Conservation (phyloP, 1,284 basidiomycete genomes). For the Naganishia cerealis region DNA sequence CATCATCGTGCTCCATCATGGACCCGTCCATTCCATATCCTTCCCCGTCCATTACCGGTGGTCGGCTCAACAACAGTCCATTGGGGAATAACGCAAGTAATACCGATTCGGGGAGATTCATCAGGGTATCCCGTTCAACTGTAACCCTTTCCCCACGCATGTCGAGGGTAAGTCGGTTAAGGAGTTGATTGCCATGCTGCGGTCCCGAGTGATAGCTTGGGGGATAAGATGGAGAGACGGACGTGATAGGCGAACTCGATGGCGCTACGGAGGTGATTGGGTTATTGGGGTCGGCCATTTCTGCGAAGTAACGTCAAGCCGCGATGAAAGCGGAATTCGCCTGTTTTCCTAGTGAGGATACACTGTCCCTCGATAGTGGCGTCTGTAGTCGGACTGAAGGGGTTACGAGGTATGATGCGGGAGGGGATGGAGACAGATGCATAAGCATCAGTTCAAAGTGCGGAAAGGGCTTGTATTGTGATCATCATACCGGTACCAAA, state of each 20-base stretch:
- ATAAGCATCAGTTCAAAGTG: neutral
- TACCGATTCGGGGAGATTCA: slow-evolving; percentile 97
- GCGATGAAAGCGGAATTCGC: neutral
- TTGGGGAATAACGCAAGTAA: slow-evolving; percentile 96
- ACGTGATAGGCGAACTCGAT: slow-evolving; percentile 68
- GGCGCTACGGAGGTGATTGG: slow-evolving; percentile 54
- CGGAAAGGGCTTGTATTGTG: neutral
- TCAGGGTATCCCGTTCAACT: slow-evolving; percentile 95
- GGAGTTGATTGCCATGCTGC: slow-evolving; percentile 26
- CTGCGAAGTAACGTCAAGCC: neutral
- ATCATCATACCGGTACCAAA: neutral
- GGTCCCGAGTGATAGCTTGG: slow-evolving; percentile 43
- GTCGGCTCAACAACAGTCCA: slow-evolving; percentile 87
- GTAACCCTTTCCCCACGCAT: slow-evolving; percentile 86
- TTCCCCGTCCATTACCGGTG: slow-evolving; percentile 50
- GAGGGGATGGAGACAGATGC: neutral
- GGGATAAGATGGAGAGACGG: slow-evolving; percentile 55
- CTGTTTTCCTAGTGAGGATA: neutral
- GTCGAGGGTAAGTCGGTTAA: slow-evolving; percentile 76
- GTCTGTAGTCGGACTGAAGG: neutral
- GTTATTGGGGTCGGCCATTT: slow-evolving; percentile 35
- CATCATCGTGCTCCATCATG: slow-evolving; percentile 59
- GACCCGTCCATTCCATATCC: slow-evolving; percentile 29
- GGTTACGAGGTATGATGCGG: neutral
- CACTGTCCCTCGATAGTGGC: neutral